A percentile compares a stretch with the other conserved stretches of the same genome.
phyloP scores from a whole-genome alignment of 2,329 filamentous ascomycete species.

The Diaporthe citri region DNA sequence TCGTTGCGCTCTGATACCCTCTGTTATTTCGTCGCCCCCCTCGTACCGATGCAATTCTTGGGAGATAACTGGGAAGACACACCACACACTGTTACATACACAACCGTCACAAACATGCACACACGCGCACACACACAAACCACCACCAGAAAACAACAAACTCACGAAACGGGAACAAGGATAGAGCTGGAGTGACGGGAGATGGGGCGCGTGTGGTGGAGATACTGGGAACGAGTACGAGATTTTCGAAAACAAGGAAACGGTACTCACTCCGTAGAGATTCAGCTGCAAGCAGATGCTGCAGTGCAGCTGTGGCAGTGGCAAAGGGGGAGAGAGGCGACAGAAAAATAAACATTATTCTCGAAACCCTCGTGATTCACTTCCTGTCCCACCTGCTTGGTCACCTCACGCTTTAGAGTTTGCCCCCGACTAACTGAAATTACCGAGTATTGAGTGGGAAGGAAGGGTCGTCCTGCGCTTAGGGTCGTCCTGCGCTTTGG shows the following conservation, averaged over 20 bases:
- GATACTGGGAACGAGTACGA: constrained; percentile 7
- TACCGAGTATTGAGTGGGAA: not conserved
- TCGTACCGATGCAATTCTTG: constrained; percentile 10
- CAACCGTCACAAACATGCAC: not conserved
- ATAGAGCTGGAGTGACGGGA: constrained; percentile 12
- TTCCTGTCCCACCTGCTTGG: not conserved
- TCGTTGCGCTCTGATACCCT: constrained; percentile 37
- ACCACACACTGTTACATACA: not conserved
- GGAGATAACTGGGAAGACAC: constrained; percentile 6
- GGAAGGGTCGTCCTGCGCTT: not conserved
- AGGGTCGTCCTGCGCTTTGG: not conserved
- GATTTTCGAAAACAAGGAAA: not conserved
- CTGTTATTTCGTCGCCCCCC: constrained; percentile 20
- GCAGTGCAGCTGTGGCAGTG: not conserved
- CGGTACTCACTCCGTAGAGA: not conserved
- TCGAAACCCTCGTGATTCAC: constrained; percentile 25
- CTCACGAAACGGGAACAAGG: not conserved
- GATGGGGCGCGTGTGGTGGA: not conserved
- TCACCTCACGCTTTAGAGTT: not conserved
- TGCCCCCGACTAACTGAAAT: not conserved
- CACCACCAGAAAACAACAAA: not conserved
- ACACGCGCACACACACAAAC: not conserved
- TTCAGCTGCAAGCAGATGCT: not conserved
- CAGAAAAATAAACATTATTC: constrained; percentile 14
- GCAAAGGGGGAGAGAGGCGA: not conserved